Evolutionary conservation across 441 rosid species (phyloP), one percentile per base, ranked within the genome.

Genomic region (Capsella rubella): DNA sequence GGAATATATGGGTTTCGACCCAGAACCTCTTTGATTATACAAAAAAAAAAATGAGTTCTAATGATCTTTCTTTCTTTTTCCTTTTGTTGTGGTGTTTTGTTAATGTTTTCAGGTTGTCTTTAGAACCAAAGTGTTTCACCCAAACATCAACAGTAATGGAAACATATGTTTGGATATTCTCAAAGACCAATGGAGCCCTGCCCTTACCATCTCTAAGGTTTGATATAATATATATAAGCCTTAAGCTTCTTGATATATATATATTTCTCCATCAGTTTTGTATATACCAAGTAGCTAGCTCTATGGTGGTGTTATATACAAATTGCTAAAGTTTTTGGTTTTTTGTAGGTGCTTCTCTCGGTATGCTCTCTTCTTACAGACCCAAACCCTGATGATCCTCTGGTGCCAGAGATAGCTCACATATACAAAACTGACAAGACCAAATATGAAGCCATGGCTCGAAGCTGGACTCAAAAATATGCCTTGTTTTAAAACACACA

Each of bases 381-480:
- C 10, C 91, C 91, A 39, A 89, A 89, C 58, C 90, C 97, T 16
- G 92, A 84, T 0, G 91, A 91, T 64, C 91, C 94, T 7, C 83
- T 86, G 15, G 90, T 85, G 34, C 92, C 94, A 8, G 91, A 85
- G 73, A 87, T 87, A 32, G 97, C 91, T 78, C 89, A 86, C 49
- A 79, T 86, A 83, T 87, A 81, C 84, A 87, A 82, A 81, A 76
- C 62, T 1, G 88, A 91, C 69, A 86, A 80, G 75, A 3, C 43
- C 43, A 91, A 86, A 79, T 91, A 86, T 25, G 92, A 89, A 57
- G 82, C 90, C 1, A 78, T 85, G 31, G 91, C 92, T 43, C 78
- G 90, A 56, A 83, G 83, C 85, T 90, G 92, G 92, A 89, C 91
- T 66, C 89, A 89, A 42, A 89, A 86, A 65, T 89, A 89, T 79